These are phyloP conservation scores for Candida michaelii DNA, from an alignment of 805 yeast genomes.

Conservation along the genomic window DNA sequence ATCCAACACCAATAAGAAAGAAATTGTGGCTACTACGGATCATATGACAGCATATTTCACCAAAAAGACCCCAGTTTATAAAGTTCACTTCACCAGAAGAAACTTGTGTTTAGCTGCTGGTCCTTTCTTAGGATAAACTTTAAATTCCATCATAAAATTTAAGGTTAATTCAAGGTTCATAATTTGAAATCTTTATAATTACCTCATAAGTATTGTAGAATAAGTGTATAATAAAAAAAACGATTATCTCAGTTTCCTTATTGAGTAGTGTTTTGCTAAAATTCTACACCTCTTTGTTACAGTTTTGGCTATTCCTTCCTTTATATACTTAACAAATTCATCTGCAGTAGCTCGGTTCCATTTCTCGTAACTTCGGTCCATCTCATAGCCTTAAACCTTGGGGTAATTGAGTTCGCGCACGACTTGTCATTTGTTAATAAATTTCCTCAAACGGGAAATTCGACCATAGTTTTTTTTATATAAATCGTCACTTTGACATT, in stretches of 20 bases:
- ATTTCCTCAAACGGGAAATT: slow-evolving; percentile 5
- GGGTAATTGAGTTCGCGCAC: slow-evolving; percentile 6
- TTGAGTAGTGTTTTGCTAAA: no score
- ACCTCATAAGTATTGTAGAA: neutral
- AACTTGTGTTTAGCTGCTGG: slow-evolving; percentile 94
- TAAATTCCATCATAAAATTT: neutral
- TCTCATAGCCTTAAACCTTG: slow-evolving; percentile 4
- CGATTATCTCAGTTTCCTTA: no score
- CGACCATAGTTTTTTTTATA: neutral
- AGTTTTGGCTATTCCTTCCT: no score
- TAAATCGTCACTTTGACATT: slow-evolving; percentile 1
- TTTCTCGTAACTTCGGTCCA: neutral
- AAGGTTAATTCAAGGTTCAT: no score
- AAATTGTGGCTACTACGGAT: slow-evolving; percentile 80
- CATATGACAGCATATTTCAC: slow-evolving; percentile 93
- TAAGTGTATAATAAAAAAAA: neutral
- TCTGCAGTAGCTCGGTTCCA: no score
- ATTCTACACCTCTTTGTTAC: no score
- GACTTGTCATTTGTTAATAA: slow-evolving; percentile 2
- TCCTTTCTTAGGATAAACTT: slow-evolving; percentile 49
- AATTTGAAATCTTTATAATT: no score
- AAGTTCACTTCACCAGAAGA: slow-evolving; percentile 87
- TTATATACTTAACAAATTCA: no score
- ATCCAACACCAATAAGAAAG: slow-evolving; percentile 58
- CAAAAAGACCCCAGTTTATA: slow-evolving; percentile 89